Evolutionary conservation across 305 asterid species (phyloP).

Genomic region (Andrographis paniculata): DNA sequence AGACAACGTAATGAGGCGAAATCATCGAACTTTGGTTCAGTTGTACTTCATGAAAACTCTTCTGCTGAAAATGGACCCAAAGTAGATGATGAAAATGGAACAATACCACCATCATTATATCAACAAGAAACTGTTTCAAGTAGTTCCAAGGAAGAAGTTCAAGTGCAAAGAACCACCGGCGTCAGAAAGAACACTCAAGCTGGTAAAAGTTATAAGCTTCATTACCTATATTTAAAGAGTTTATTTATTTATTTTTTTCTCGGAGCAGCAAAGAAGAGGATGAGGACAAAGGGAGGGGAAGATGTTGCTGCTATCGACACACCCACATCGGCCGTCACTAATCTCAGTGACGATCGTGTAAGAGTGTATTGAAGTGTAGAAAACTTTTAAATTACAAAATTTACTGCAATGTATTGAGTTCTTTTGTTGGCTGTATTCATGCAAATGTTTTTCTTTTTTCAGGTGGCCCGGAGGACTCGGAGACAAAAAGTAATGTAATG

Average conservation of each 20-base stretch:
- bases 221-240: slow-evolving; percentile 9
- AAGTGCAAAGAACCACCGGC: slow-evolving; percentile 26
- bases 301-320: slow-evolving; percentile 25
- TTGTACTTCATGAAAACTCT: slow-evolving; percentile 27
- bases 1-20: slow-evolving; percentile 21
- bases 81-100: slow-evolving; percentile 9
- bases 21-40: slow-evolving; percentile 29
- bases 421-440: too few species aligned
- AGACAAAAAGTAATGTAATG: slow-evolving; percentile 25
- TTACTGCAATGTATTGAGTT: too few species aligned
- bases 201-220: slow-evolving; percentile 25
- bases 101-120: slow-evolving; percentile 21
- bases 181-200: slow-evolving; percentile 32
- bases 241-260: too few species aligned
- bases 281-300: slow-evolving; percentile 24
- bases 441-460: neutral
- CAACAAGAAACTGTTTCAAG: slow-evolving; percentile 24
- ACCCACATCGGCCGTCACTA: slow-evolving; percentile 33
- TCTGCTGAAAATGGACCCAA: slow-evolving; percentile 28
- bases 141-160: slow-evolving; percentile 30
- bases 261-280: slow-evolving; percentile 36
- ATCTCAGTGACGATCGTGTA: slow-evolving; percentile 29
- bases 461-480: slow-evolving; percentile 24
- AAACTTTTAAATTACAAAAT: too few species aligned
- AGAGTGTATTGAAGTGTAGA: slow-evolving; percentile 20